A percentile compares a stretch with the other conserved stretches of the same genome.
Conservation (phyloP, 1,139 yeast species). For the Spathaspora sp. region DNA sequence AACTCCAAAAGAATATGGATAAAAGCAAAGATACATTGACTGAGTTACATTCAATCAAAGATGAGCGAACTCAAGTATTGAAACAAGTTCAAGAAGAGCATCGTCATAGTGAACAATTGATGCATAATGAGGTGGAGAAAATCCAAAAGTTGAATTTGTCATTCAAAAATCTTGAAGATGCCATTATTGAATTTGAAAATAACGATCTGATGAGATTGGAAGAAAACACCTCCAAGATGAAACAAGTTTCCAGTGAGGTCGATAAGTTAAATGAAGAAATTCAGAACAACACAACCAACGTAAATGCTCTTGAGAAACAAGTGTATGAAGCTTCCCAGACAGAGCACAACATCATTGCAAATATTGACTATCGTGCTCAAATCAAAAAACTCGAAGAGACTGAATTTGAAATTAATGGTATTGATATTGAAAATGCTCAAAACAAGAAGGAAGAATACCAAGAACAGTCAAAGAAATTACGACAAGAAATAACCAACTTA, state of each 20-base stretch:
- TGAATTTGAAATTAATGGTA: constrained; percentile 25
- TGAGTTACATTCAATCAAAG: constrained; percentile 13
- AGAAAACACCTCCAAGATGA: constrained; percentile 18
- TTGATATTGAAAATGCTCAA: constrained; percentile 63
- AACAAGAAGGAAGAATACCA: constrained; percentile 64
- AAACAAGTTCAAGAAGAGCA: constrained; percentile 21
- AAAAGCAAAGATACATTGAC: constrained; percentile 16
- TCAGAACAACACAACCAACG: constrained; percentile 21
- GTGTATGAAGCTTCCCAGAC: constrained; percentile 36
- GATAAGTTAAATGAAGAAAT: constrained; percentile 17
- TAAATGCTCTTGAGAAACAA: constrained; percentile 27
- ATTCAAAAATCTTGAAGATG: constrained; percentile 11
- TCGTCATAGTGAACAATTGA: constrained; percentile 17
- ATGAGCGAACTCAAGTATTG: constrained; percentile 24
- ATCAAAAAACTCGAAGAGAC: constrained; percentile 28
- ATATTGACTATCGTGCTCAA: constrained; percentile 37
- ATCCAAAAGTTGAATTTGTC: constrained; percentile 4
- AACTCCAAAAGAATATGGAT: constrained; percentile 15
- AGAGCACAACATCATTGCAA: constrained; percentile 39
- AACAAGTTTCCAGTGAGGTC: constrained; percentile 9
- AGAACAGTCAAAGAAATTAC: constrained; percentile 51
- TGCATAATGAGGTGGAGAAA: constrained; percentile 8
- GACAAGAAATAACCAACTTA: constrained; percentile 54
- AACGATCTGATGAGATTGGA: constrained; percentile 18
- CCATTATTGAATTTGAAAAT: constrained; percentile 21